phyloP scores from a whole-genome alignment of 2,329 filamentous ascomycete species.

The Zarea fungicola region DNA sequence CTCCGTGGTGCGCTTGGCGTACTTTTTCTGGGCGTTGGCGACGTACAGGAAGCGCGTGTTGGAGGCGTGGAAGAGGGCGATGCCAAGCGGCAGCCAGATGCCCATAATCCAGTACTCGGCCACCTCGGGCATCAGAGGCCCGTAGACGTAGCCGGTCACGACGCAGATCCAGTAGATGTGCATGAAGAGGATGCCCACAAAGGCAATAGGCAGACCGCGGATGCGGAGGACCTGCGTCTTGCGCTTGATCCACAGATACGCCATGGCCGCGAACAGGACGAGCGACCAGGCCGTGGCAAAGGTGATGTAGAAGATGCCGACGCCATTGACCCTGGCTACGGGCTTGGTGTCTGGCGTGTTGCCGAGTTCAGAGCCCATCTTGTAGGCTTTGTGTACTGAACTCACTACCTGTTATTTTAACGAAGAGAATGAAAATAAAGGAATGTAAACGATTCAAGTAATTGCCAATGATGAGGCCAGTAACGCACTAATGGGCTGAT shows the following conservation, averaged over 20 bases:
- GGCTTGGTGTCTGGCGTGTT: conserved; percentile 27
- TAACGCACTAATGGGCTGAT: not conserved
- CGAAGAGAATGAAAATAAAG: not conserved
- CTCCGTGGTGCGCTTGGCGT: conserved; percentile 20
- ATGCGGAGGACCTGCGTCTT: conserved; percentile 36
- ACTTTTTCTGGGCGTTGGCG: conserved; percentile 48
- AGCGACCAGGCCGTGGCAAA: conserved; percentile 34
- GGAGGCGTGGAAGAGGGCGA: conserved; percentile 61
- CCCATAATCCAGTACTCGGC: conserved; percentile 64
- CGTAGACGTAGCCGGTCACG: conserved; percentile 34
- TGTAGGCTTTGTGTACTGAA: not conserved
- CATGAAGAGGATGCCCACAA: conserved; percentile 34
- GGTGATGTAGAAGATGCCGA: conserved; percentile 37
- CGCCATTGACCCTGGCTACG: conserved; percentile 28
- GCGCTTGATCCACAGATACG: conserved; percentile 35
- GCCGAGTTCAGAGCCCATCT: conserved; percentile 23
- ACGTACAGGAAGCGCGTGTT: conserved; percentile 57
- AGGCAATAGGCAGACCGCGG: conserved; percentile 35
- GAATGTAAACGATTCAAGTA: not conserved
- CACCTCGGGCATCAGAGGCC: conserved; percentile 41
- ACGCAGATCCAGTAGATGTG: conserved; percentile 40
- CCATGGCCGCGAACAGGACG: conserved; percentile 34
- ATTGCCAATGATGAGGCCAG: not conserved
- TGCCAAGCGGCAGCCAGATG: conserved; percentile 57
- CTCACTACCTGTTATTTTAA: not conserved